These are phyloP conservation scores for Mycena crocata DNA, from an alignment of 768 basidiomycete species.

Conservation along the genomic window DNA sequence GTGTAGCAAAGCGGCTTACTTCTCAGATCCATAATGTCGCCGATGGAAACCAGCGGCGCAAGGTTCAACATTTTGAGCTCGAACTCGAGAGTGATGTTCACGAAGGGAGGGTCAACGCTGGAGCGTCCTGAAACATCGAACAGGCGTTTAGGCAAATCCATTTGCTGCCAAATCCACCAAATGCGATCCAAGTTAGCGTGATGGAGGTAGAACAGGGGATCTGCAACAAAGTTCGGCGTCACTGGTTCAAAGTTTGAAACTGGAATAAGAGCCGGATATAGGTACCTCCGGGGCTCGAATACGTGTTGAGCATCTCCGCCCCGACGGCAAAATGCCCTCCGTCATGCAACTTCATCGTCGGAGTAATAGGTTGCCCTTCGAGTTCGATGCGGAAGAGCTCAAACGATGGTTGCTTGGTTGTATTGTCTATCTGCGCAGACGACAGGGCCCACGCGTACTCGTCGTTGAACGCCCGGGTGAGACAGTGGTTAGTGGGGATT, in stretches of 20 bases:
- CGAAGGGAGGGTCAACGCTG: conserved; percentile 27
- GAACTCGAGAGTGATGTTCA: conserved; percentile 30
- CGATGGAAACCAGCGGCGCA: conserved; percentile 23
- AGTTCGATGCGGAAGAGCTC: conserved; percentile 50
- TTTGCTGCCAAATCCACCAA: conserved; percentile 40
- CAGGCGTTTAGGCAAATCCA: conserved; percentile 25
- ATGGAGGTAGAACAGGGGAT: conserved; percentile 41
- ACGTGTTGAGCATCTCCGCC: conserved; percentile 43
- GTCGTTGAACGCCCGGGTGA: conserved; percentile 46
- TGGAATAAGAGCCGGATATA: no score
- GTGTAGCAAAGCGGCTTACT: conserved; percentile 21
- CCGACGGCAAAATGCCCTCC: conserved; percentile 49
- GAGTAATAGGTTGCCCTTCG: conserved; percentile 45
- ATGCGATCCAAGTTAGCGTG: conserved; percentile 40
- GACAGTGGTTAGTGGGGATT: conserved; percentile 43
- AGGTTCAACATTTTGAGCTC: conserved; percentile 28
- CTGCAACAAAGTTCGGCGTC: conserved; percentile 23
- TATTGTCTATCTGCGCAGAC: conserved; percentile 37
- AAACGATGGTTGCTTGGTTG: conserved; percentile 42
- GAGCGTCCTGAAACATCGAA: conserved; percentile 36
- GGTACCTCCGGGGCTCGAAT: conserved; percentile 23
- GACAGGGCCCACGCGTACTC: conserved; percentile 31
- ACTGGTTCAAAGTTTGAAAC: no score
- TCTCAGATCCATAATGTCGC: conserved; percentile 28
- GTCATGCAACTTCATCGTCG: conserved; percentile 44